A percentile compares a stretch with the other conserved stretches of the same genome.
Conservation (phyloP, 2,329 filamentous ascomycete species). For the Coniella vitis region DNA sequence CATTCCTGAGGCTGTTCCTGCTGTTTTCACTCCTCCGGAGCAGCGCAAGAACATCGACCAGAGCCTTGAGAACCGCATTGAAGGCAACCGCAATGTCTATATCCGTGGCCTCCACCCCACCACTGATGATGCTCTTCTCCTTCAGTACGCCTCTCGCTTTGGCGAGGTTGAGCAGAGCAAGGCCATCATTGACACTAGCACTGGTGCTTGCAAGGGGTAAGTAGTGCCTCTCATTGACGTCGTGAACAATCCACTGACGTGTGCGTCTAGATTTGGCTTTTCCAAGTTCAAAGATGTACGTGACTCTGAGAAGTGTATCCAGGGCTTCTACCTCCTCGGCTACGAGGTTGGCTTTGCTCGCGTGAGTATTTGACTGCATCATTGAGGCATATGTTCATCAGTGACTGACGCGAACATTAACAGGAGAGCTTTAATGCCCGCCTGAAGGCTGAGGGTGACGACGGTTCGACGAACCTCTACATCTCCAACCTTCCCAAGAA, state of each 20-base stretch:
- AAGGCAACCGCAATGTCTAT: slow-evolving; percentile 95
- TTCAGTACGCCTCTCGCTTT: slow-evolving; percentile 77
- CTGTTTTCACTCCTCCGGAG: slow-evolving; percentile 77
- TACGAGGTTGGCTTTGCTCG: slow-evolving; percentile 97
- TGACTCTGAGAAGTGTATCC: slow-evolving; percentile 92
- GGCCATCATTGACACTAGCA: slow-evolving; percentile 93
- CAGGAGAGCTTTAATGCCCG: slow-evolving; percentile 97
- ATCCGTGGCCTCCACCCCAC: slow-evolving; percentile 93
- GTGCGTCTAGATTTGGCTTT: slow-evolving; percentile 72
- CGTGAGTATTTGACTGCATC: slow-evolving; percentile 42
- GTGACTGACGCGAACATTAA: not conserved
- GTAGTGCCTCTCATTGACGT: slow-evolving; percentile 22
- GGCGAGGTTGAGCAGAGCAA: slow-evolving; percentile 95
- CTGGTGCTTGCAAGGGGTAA: slow-evolving; percentile 93
- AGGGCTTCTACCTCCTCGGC: slow-evolving; percentile 86
- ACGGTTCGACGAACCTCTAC: slow-evolving; percentile 87
- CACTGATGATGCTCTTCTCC: slow-evolving; percentile 85
- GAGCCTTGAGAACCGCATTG: slow-evolving; percentile 84
- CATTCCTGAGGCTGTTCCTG: slow-evolving; percentile 83
- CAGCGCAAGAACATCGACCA: slow-evolving; percentile 87
- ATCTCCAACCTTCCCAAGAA: slow-evolving; percentile 93
- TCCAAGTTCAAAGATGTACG: slow-evolving; percentile 87
- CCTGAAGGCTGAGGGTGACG: slow-evolving; percentile 91
- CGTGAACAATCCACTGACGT: slow-evolving; percentile 23
- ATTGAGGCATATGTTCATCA: not conserved